Percentiles rank a stretch among this genome's conserved stretches.
Conservation (phyloP, 192 early-diverging fungal genomes). For the Gorgonomyces haynaldii region DNA sequence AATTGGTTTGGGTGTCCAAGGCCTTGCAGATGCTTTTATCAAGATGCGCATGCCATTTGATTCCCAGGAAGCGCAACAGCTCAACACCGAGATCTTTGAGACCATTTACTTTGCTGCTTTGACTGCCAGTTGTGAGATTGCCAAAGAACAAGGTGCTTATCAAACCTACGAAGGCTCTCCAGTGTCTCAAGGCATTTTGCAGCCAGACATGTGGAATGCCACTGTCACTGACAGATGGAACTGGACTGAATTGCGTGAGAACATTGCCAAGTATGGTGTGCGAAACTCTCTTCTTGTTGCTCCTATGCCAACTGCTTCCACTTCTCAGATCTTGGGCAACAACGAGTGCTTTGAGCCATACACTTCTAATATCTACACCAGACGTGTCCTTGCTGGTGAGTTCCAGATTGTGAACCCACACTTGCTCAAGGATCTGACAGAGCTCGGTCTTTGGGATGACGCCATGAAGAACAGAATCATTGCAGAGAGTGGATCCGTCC, state of each 20-base stretch:
- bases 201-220: conserved; percentile 90
- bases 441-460: conserved; percentile 87
- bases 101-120: conserved; percentile 92
- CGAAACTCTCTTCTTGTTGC: conserved; percentile 91
- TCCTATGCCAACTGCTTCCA: conserved; percentile 97
- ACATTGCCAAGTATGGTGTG: conserved; percentile 71
- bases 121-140: conserved; percentile 84
- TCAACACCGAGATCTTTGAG: conserved; percentile 89
- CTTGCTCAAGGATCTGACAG: conserved; percentile 88
- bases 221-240: conserved; percentile 71
- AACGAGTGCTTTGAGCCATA: conserved; percentile 90
- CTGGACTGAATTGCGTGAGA: conserved; percentile 70
- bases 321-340: conserved; percentile 92
- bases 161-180: conserved; percentile 81
- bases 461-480: conserved; percentile 90
- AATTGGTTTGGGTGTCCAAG: conserved; percentile 97
- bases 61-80: conserved; percentile 61
- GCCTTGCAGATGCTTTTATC: conserved; percentile 94
- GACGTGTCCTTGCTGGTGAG: conserved; percentile 91
- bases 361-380: conserved; percentile 88
- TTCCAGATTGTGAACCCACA: conserved; percentile 98
- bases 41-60: conserved; percentile 92
- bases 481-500: conserved; percentile 77
- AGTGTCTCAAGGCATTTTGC: conserved; percentile 78
- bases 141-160: conserved; percentile 66